These are phyloP conservation scores for Ogataea populi-albae DNA, from an alignment of 805 yeast genomes.

Conservation along the genomic window DNA sequence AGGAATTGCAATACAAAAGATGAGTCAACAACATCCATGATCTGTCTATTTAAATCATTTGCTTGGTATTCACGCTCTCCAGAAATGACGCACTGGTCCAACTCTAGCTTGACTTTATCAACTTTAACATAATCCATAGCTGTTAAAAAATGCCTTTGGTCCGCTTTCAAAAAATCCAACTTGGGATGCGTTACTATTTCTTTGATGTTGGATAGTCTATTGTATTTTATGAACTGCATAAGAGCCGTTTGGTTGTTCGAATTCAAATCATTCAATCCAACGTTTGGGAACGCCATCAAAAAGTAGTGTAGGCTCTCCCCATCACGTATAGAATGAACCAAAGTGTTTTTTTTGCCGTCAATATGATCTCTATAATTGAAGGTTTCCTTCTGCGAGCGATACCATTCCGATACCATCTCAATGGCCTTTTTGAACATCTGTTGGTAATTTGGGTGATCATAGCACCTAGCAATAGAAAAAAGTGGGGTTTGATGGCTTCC, in stretches of 20 bases:
- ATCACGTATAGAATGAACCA: conserved; percentile 65
- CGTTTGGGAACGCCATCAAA: conserved; percentile 34
- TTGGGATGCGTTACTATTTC: conserved; percentile 48
- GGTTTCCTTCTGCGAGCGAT: conserved; percentile 23
- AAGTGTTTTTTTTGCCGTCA: conserved; percentile 70
- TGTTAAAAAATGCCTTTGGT: conserved; percentile 31
- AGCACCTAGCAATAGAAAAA: conserved; percentile 69
- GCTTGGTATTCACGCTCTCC: not conserved
- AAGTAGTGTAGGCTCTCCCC: conserved; percentile 43
- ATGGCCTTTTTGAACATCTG: conserved; percentile 47
- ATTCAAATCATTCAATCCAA: conserved; percentile 62
- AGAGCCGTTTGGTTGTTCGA: conserved; percentile 62
- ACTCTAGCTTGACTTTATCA: conserved; percentile 17
- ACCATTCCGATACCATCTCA: conserved; percentile 43
- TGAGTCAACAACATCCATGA: conserved; percentile 36
- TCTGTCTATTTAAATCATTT: conserved; percentile 17
- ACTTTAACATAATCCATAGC: conserved; percentile 47
- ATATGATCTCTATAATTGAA: conserved; percentile 60
- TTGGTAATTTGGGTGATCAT: conserved; percentile 68
- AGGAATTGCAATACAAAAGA: conserved; percentile 21
- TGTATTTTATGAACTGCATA: conserved; percentile 66
- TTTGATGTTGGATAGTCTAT: conserved; percentile 57
- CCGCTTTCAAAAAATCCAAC: conserved; percentile 40
- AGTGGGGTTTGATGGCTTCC: conserved; percentile 72
- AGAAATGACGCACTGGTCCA: conserved; percentile 1